Base-by-base conservation (phyloP, 2,329 filamentous ascomycete genomes). In the Ophiostoma novo-ulmi region DNA sequence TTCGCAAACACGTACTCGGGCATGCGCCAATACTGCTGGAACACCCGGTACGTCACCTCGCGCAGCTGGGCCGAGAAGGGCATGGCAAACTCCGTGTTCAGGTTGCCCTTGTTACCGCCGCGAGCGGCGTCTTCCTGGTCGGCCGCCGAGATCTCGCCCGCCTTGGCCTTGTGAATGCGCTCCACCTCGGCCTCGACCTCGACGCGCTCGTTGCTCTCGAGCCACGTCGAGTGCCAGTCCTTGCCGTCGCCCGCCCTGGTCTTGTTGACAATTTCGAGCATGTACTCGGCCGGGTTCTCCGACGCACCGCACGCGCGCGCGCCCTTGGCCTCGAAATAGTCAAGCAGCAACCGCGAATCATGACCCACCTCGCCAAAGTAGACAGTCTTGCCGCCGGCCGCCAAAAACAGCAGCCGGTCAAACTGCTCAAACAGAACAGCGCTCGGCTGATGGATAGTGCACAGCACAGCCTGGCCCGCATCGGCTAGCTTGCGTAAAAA, bases 371-470 rank as follows among this genome's bases (percentile, higher is more conserved):
- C 87, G 70, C 91, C 92, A 76, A 93, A 94, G 82, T 95, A 95
- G 65, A 94, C 90, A 1, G 91, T 93, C 77, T 84, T 86, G 70
- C 92, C 92, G 70, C 91, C 91, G 76, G 87, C 89, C 20, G 95
- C 82, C 82, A 95, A 92, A 41, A 94, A 84, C 8, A 95, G 85
- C 71, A 91, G 87, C 14, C 68, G 68, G 76, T 95, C 92, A 78
- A 95, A 97, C 71, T 92, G 90, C 78, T 97, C 92, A 83, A 97
- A 97, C 69, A 97, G 85, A 85, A 97, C 93, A 44, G 94, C 93
- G 17, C 92, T 96, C n/a, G 94, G 94, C 80, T 98, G 94, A 79
- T 98, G 94, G 73, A 97, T 97, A 0, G 94, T 97, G 82, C 93
- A 97, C n/a, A 97, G 88, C 80, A 97, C 92, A 69, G 94, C 94